Evolutionary conservation across 176 grass and related monocot genomes (phyloP).

Genomic region (Cenchrus purpureus): DNA sequence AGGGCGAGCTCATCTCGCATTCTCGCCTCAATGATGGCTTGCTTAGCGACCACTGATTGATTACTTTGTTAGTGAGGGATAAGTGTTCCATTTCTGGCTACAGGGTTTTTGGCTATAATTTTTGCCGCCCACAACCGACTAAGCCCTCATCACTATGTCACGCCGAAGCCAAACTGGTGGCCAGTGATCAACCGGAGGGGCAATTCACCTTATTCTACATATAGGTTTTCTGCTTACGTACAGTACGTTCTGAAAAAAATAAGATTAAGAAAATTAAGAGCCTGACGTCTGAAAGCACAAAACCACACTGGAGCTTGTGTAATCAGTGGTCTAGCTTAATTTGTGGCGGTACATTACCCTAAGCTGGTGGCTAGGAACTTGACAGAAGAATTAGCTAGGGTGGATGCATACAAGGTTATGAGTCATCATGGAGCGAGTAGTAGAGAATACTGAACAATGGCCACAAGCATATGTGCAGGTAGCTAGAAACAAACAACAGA

Average conservation of each 20-base stretch:
- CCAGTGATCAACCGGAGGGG: slow-evolving; percentile 31
- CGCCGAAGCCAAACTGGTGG: slow-evolving; percentile 35
- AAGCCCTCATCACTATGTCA: slow-evolving; percentile 51
- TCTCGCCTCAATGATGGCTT: slow-evolving; percentile 28
- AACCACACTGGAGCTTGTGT: not conserved
- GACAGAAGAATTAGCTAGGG: not conserved
- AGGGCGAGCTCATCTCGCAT: slow-evolving; percentile 29
- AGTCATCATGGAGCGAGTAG: not conserved
- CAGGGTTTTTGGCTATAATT: slow-evolving; percentile 49
- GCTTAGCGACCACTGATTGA: slow-evolving; percentile 16
- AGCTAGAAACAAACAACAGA: not conserved
- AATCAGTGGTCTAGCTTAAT: not conserved
- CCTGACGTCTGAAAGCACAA: slow-evolving; percentile 22
- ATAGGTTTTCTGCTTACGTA: slow-evolving; percentile 25
- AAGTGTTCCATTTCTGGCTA: slow-evolving; percentile 40
- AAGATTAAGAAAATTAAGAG: not conserved
- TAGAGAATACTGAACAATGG: not conserved
- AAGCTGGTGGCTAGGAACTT: not conserved
- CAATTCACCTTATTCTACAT: slow-evolving; percentile 29
- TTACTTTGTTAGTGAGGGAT: slow-evolving; percentile 35
- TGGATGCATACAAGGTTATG: not conserved
- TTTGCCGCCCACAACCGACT: slow-evolving; percentile 75
- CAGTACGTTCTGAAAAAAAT: slow-evolving; percentile 1
- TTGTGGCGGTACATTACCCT: not conserved
- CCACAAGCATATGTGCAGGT: not conserved